Evolutionary conservation across 352 stramenopile species (phyloP).

Genomic region (Globisporangium heterothallicum): DNA sequence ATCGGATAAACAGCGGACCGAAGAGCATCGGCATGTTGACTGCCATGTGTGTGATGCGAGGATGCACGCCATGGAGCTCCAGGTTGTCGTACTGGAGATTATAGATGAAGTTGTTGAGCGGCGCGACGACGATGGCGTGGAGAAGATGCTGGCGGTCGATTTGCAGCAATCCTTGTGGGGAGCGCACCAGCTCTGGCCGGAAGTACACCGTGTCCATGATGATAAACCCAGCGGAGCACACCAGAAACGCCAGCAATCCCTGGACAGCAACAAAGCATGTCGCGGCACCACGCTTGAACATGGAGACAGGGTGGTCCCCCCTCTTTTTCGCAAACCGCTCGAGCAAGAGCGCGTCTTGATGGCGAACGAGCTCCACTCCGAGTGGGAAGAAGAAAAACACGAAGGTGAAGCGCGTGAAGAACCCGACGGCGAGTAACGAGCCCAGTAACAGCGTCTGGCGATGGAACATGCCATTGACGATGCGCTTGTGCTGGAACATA

Average conservation of each 20-base stretch:
- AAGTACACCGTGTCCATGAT: slow-evolving; percentile 63
- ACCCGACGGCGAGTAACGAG: slow-evolving; percentile 51
- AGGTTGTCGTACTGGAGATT: slow-evolving; percentile 90
- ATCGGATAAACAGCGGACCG: slow-evolving; percentile 72
- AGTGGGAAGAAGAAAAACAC: slow-evolving; percentile 75
- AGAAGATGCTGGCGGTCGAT: neutral
- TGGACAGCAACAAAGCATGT: slow-evolving; percentile 28
- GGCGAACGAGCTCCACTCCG: slow-evolving; percentile 53
- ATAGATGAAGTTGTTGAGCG: slow-evolving; percentile 89
- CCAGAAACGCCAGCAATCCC: slow-evolving; percentile 42
- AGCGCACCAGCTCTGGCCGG: slow-evolving; percentile 17
- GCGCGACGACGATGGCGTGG: slow-evolving; percentile 41
- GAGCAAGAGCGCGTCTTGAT: slow-evolving; percentile 36
- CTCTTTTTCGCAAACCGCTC: slow-evolving; percentile 26
- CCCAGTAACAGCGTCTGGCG: slow-evolving; percentile 59
- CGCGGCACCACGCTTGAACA: slow-evolving; percentile 19
- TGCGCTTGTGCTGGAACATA: slow-evolving; percentile 31
- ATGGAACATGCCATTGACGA: slow-evolving; percentile 27
- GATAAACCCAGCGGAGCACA: slow-evolving; percentile 27
- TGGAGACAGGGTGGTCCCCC: neutral
- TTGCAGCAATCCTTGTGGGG: neutral
- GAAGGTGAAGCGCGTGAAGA: slow-evolving; percentile 85
- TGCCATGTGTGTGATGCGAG: slow-evolving; percentile 74
- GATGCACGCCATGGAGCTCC: slow-evolving; percentile 88
- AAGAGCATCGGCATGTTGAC: slow-evolving; percentile 94